Conservation (phyloP, 2,329 filamentous ascomycete genomes). For the Aspergillus novofumigatus region DNA sequence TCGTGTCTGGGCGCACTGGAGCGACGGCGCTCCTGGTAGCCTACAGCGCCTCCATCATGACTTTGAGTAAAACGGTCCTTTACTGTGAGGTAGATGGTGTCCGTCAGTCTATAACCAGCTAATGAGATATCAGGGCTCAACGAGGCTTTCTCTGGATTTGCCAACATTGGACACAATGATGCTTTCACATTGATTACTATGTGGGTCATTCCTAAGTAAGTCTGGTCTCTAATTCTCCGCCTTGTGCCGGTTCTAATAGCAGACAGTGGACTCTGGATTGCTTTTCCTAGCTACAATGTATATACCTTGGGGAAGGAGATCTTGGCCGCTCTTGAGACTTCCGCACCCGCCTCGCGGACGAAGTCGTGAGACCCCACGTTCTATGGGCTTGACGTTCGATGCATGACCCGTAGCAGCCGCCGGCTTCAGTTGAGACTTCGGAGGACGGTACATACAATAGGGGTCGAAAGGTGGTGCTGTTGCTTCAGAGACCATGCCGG, state of each 20-base stretch:
- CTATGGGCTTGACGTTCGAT: neutral
- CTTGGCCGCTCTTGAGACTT: constrained; percentile 50
- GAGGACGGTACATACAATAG: neutral
- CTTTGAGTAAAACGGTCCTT: constrained; percentile 62
- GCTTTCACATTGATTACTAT: constrained; percentile 49
- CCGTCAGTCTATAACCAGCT: neutral
- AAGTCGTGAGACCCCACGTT: constrained; percentile 20
- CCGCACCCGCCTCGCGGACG: constrained; percentile 24
- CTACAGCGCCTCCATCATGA: constrained; percentile 59
- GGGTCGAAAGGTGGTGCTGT: neutral
- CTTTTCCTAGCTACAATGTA: constrained; percentile 60
- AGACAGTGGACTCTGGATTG: constrained; percentile 58
- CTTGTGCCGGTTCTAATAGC: constrained; percentile 11
- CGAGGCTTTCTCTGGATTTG: constrained; percentile 58
- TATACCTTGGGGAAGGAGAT: constrained; percentile 60
- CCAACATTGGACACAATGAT: constrained; percentile 61
- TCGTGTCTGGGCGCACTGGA: constrained; percentile 49
- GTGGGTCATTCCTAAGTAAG: constrained; percentile 65
- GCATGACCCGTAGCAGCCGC: neutral
- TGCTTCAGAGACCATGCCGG: neutral
- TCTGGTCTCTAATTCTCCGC: constrained; percentile 20
- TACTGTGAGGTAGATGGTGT: constrained; percentile 53
- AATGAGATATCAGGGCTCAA: constrained; percentile 45
- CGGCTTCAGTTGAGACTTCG: neutral
- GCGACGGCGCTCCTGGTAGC: constrained; percentile 55